These are phyloP conservation scores for Candida pseudofarinosa DNA, from an alignment of 805 yeast genomes.

Conservation along the genomic window DNA sequence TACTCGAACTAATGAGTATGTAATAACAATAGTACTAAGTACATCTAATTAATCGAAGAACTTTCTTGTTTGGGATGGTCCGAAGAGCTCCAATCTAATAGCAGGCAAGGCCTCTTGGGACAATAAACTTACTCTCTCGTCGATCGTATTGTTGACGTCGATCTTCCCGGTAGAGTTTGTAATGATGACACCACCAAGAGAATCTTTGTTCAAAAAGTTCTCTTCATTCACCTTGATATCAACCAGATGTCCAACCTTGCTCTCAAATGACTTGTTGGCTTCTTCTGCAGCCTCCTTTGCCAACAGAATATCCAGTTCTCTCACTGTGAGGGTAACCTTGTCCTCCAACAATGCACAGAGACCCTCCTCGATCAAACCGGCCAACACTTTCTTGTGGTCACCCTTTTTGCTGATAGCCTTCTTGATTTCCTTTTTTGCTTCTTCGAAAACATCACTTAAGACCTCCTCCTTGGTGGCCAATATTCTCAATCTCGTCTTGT, in stretches of 20 bases:
- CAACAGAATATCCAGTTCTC: slow-evolving; percentile 57
- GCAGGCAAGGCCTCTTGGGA: slow-evolving; percentile 88
- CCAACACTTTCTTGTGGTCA: slow-evolving; percentile 65
- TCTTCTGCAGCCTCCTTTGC: slow-evolving; percentile 59
- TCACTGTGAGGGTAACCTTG: slow-evolving; percentile 58
- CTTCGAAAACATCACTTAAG: slow-evolving; percentile 67
- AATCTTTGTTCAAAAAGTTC: slow-evolving; percentile 54
- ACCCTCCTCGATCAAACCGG: slow-evolving; percentile 75
- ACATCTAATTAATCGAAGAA: slow-evolving; percentile 64
- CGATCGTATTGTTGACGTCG: slow-evolving; percentile 87
- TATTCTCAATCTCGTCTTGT: slow-evolving; percentile 90
- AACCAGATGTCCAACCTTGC: slow-evolving; percentile 55
- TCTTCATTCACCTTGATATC: slow-evolving; percentile 54
- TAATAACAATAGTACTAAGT: slow-evolving; percentile 1
- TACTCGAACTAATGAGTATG: neutral
- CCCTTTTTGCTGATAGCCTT: slow-evolving; percentile 49
- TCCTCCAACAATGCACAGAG: slow-evolving; percentile 71
- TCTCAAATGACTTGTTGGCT: slow-evolving; percentile 62
- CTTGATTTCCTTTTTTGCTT: slow-evolving; percentile 61
- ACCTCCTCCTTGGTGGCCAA: slow-evolving; percentile 78
- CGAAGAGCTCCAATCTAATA: slow-evolving; percentile 84
- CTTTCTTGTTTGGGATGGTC: slow-evolving; percentile 80
- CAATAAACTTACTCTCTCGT: slow-evolving; percentile 84
- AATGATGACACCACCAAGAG: slow-evolving; percentile 83
- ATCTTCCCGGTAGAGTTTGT: slow-evolving; percentile 73